Conservation (phyloP, 768 basidiomycete genomes). For the Kwoniella heveanensis region DNA sequence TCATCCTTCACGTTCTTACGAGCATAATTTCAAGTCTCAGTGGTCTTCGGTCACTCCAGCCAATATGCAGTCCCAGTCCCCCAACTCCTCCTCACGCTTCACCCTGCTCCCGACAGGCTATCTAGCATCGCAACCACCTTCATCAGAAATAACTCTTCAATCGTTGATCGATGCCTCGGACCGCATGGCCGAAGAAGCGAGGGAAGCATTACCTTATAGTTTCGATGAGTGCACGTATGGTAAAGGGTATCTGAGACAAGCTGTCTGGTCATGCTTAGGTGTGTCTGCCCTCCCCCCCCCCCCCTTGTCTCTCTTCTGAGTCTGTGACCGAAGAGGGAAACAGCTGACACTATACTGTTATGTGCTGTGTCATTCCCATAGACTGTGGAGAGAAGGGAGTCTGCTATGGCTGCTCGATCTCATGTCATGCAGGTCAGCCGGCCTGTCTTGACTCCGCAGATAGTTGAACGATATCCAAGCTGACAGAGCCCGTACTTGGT, state of each 20-base stretch:
- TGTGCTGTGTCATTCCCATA: slow-evolving; percentile 2
- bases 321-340: too few relatives aligned
- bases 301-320: background rate
- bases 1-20: too few relatives aligned
- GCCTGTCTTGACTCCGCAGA: too few relatives aligned
- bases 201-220: slow-evolving; percentile 49
- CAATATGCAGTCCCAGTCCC: slow-evolving; percentile 16
- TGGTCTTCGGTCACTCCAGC: too few relatives aligned
- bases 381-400: slow-evolving; percentile 53
- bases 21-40: too few relatives aligned
- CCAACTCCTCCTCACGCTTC: slow-evolving; percentile 17
- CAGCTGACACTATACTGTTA: slow-evolving; percentile 18
- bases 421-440: slow-evolving; percentile 53
- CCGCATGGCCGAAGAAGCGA: slow-evolving; percentile 47
- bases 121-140: slow-evolving; percentile 25
- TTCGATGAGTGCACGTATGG: slow-evolving; percentile 51
- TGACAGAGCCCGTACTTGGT: slow-evolving; percentile 8
- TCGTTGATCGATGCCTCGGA: slow-evolving; percentile 43
- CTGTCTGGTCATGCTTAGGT: slow-evolving; percentile 52
- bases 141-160: slow-evolving; percentile 43
- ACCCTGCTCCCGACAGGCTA: slow-evolving; percentile 22
- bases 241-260: slow-evolving; percentile 49
- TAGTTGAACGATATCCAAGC: too few relatives aligned
- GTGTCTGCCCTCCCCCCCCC: slow-evolving; percentile 6
- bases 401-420: slow-evolving; percentile 55